A percentile compares a stretch with the other conserved stretches of the same genome.
These are phyloP conservation scores for Ulmus americana DNA, from an alignment of 331 rosid genomes.

Conservation along the genomic window DNA sequence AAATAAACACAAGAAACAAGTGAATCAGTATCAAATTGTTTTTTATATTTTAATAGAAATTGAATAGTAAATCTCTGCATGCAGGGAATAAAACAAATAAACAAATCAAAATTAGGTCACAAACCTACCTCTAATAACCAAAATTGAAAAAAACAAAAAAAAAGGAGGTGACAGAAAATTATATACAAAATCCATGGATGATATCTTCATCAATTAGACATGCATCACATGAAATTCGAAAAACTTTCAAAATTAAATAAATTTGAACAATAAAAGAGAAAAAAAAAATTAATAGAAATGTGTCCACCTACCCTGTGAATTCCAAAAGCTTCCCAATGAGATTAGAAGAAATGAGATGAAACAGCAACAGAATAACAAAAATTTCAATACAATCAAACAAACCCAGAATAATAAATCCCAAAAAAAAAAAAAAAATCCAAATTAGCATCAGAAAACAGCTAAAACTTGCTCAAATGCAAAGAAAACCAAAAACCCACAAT, in stretches of 20 bases:
- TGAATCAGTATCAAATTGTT: neutral
- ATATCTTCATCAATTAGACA: slow-evolving; percentile 5
- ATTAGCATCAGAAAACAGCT: slow-evolving; percentile 2
- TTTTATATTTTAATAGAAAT: slow-evolving; percentile 7
- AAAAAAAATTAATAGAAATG: neutral
- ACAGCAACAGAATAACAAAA: neutral
- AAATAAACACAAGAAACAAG: neutral
- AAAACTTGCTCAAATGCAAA: neutral
- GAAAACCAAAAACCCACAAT: neutral
- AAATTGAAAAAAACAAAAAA: neutral
- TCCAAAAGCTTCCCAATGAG: slow-evolving; percentile 4
- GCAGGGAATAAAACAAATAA: neutral
- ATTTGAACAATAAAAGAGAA: neutral
- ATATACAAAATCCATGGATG: neutral
- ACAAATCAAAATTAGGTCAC: slow-evolving; percentile 2
- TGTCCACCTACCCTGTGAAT: neutral
- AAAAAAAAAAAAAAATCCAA: neutral
- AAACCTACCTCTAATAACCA: neutral
- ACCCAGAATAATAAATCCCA: slow-evolving; percentile 1
- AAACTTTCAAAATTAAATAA: slow-evolving; percentile 6
- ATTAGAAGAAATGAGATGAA: neutral
- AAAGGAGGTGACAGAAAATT: neutral
- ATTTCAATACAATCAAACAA: neutral
- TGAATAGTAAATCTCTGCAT: neutral
- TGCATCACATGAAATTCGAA: slow-evolving; percentile 10